Evolutionary conservation across 495 filamentous ascomycete species (phyloP).

Genomic region (Sporormia fimetaria): DNA sequence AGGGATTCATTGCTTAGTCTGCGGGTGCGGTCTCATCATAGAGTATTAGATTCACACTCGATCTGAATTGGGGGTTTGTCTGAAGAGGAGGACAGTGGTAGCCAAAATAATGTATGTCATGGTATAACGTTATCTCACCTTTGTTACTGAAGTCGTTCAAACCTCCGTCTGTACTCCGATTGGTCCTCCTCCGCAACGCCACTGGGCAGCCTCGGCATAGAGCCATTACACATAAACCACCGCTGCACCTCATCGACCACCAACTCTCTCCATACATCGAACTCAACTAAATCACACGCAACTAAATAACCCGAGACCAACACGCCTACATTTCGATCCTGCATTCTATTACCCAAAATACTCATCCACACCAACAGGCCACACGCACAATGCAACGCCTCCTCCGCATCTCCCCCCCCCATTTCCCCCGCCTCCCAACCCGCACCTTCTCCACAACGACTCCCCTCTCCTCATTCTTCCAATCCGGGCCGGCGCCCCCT

Average conservation of each 20-base stretch:
- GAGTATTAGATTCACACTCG: too few relatives aligned
- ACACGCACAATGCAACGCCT: slow-evolving; percentile 10
- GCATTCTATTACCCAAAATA: not conserved
- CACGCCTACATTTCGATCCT: not conserved
- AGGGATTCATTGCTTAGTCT: slow-evolving; percentile 21
- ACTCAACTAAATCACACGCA: not conserved
- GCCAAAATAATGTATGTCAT: too few relatives aligned
- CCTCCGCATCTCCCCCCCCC: slow-evolving; percentile 7
- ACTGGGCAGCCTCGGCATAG: too few relatives aligned
- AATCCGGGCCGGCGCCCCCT: slow-evolving; percentile 57
- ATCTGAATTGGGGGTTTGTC: too few relatives aligned
- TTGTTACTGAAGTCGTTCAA: too few relatives aligned
- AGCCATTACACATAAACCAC: too few relatives aligned
- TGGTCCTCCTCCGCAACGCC: too few relatives aligned
- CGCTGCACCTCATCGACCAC: slow-evolving; percentile 1
- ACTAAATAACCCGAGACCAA: not conserved
- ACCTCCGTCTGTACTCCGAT: slow-evolving; percentile 19
- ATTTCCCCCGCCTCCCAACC: slow-evolving; percentile 12
- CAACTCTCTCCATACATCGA: slow-evolving; percentile 1
- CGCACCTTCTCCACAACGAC: slow-evolving; percentile 25
- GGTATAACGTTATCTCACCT: too few relatives aligned
- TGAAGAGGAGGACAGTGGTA: too few relatives aligned
- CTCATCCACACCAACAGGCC: not conserved
- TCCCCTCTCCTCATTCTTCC: slow-evolving; percentile 25
- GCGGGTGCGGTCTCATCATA: not conserved